Percentiles rank a stretch among this genome's conserved stretches.
Evolutionary conservation across 75 land plant species (phyloP).

Genomic region (Pinus tabuliformis): DNA sequence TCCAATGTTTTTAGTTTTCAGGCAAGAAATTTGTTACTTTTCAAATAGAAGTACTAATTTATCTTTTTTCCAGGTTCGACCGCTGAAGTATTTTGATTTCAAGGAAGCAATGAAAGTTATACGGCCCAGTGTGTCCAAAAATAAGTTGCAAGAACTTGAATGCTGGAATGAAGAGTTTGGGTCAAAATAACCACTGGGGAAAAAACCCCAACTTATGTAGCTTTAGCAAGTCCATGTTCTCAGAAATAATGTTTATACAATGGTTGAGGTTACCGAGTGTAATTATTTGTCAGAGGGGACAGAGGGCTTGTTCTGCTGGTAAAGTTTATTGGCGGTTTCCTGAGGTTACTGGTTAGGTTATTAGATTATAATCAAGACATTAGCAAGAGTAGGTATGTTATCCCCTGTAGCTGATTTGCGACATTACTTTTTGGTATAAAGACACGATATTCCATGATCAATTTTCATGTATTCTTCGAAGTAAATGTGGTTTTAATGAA

Average conservation of each 20-base stretch:
- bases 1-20: neutral
- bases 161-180: conserved; percentile 86
- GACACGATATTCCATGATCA: neutral
- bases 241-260: neutral
- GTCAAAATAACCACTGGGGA: conserved; percentile 33
- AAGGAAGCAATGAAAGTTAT: conserved; percentile 79
- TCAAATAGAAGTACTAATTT: neutral
- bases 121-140: conserved; percentile 81
- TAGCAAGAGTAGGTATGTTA: neutral
- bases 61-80: conserved; percentile 59
- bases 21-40: neutral
- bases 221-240: neutral
- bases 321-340: neutral
- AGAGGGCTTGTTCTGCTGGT: neutral
- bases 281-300: neutral
- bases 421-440: neutral
- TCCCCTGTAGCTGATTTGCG: neutral
- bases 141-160: conserved; percentile 80
- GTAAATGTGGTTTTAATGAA: neutral
- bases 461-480: conserved; percentile 1
- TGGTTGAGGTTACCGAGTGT: neutral
- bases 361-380: too few relatives aligned
- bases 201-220: neutral
- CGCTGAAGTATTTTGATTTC: conserved; percentile 69
- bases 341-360: neutral